A percentile compares a stretch with the other conserved stretches of the same genome.
These are phyloP conservation scores for Fusarium torreyae DNA, from an alignment of 2,329 filamentous ascomycete species.

Conservation along the genomic window DNA sequence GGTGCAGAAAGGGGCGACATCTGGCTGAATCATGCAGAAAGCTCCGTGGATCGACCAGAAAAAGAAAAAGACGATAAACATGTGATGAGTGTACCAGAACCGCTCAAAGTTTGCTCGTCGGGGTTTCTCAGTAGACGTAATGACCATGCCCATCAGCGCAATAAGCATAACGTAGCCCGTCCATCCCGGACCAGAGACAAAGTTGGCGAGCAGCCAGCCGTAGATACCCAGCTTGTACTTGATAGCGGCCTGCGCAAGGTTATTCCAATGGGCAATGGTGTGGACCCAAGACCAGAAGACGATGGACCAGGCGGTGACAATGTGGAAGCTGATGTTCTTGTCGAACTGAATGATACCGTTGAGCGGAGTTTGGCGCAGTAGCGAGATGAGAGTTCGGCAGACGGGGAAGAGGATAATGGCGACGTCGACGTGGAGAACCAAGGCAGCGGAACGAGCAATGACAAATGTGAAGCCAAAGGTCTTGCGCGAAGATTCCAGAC, in stretches of 20 bases:
- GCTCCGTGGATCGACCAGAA: constrained; percentile 93
- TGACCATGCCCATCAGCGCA: constrained; percentile 82
- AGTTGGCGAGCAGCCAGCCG: constrained; percentile 83
- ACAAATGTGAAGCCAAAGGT: constrained; percentile 83
- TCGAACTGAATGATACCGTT: constrained; percentile 91
- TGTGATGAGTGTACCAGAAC: constrained; percentile 92
- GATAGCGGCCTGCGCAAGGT: constrained; percentile 82
- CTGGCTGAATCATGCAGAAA: constrained; percentile 92
- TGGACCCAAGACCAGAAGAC: constrained; percentile 91
- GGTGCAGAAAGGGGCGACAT: constrained; percentile 83
- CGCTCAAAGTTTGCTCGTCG: constrained; percentile 87
- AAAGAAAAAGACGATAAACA: constrained; percentile 90
- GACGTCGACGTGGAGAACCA: constrained; percentile 86
- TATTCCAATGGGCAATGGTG: constrained; percentile 89
- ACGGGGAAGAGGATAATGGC: constrained; percentile 85
- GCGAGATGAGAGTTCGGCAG: constrained; percentile 86
- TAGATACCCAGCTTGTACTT: constrained; percentile 84
- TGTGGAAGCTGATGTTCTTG: constrained; percentile 92
- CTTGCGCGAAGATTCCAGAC: constrained; percentile 74
- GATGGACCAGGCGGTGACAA: constrained; percentile 87
- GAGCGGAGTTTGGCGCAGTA: constrained; percentile 83
- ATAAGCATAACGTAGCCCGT: constrained; percentile 88
- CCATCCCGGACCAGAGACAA: constrained; percentile 86
- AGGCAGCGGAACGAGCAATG: constrained; percentile 81
- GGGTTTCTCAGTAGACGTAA: constrained; percentile 83